Base-by-base conservation (phyloP, 2,329 filamentous ascomycete genomes). In the Colletotrichum tofieldiae region DNA sequence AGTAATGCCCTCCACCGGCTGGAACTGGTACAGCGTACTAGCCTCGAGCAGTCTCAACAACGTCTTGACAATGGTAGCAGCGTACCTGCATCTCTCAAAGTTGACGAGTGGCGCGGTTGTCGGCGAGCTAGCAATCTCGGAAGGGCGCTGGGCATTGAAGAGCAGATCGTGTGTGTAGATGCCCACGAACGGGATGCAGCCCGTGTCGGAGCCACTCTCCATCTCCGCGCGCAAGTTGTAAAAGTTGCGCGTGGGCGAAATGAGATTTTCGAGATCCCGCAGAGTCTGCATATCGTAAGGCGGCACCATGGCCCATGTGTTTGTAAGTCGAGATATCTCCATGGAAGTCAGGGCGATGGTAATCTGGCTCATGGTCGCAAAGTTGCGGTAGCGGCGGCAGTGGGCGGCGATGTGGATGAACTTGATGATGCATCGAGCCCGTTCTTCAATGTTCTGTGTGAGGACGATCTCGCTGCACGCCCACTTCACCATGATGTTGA, bases 401-500 rank as follows among this genome's bases (percentile, higher is more conserved):
- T 95, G 92, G 1, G 88, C 87, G 4, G 94, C 94, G 75, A 96
- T 93, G 83, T 96, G 94, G 71, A 96, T 93, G 79, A 89, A 93
- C 81, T 96, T 96, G 81, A 93, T 91, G 74, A 96, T 90, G 79
- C 92, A 94, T 47, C 91, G 86, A 29, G 93, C 93, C 64, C 94
- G 88, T 81, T 96, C 94, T 73, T 92, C 90, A 14, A 92, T 82
- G 67, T 91, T 85, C 75, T 92, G 89, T 0, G 93, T 96, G 59
- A 96, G 86, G 11, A 96, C 88, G 75, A 93, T 89, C 80, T 96
- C 93, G 1, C 93, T 96, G 37, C 95, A 89, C 37, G 91, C 92
- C 94, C 94, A 96, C 80, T 96, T 96, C 73, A 95, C 93, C 84
- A 96, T 93, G 74, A 96, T 90, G 80, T 96, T 96, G 85, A 96